Conservation (phyloP, 306 rosid genomes). For the Abrus pulchellus region DNA sequence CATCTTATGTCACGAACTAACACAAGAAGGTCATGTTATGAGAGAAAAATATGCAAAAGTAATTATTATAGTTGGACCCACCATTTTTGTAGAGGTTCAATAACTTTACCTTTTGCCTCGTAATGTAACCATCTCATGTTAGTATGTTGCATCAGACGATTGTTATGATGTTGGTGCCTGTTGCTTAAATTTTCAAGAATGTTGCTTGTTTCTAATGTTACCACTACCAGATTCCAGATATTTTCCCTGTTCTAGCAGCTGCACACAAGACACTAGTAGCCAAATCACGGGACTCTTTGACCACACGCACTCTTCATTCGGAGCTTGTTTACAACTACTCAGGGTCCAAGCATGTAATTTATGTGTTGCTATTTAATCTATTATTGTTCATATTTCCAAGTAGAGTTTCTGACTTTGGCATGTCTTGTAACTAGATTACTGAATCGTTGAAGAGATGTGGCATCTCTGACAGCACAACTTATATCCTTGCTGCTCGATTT, state of each 20-base stretch:
- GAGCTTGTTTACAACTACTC: slow-evolving; percentile 95
- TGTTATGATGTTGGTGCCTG: slow-evolving; percentile 24
- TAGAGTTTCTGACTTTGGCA: slow-evolving; percentile 43
- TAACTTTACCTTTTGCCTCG: slow-evolving; percentile 15
- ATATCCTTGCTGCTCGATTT: slow-evolving; percentile 83
- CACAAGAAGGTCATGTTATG: slow-evolving; percentile 18
- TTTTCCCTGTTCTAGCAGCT: slow-evolving; percentile 84
- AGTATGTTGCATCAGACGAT: slow-evolving; percentile 10
- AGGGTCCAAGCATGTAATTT: slow-evolving; percentile 88
- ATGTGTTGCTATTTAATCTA: slow-evolving; percentile 24
- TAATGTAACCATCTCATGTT: neutral
- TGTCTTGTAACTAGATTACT: slow-evolving; percentile 69
- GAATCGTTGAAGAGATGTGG: slow-evolving; percentile 94
- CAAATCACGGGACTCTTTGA: slow-evolving; percentile 79
- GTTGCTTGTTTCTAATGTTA: slow-evolving; percentile 48
- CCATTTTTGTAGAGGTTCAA: neutral
- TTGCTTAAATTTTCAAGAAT: slow-evolving; percentile 31
- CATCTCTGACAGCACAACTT: slow-evolving; percentile 74
- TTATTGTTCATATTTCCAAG: slow-evolving; percentile 21
- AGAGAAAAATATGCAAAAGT: slow-evolving; percentile 16
- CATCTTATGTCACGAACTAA: slow-evolving; percentile 3
- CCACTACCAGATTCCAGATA: slow-evolving; percentile 80
- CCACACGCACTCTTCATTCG: slow-evolving; percentile 90
- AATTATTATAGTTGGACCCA: neutral
- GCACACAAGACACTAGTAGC: slow-evolving; percentile 79